These are phyloP conservation scores for Cordyceps tenuipes DNA, from an alignment of 2,329 filamentous ascomycete species.

Conservation along the genomic window DNA sequence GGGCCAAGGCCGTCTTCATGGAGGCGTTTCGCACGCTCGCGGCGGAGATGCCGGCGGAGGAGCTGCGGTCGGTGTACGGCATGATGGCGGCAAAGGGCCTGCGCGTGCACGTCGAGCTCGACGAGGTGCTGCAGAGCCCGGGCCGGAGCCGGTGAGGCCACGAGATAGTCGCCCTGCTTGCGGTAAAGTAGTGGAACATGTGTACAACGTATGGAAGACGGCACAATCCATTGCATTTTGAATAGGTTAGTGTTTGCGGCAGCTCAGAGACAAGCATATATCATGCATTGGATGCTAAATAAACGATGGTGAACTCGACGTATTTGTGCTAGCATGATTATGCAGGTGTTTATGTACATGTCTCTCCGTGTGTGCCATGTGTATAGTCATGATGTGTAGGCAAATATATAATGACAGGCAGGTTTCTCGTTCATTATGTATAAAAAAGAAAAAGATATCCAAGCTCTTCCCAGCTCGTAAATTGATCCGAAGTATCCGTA, in stretches of 20 bases:
- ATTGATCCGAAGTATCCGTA: not conserved
- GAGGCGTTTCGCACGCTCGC: conserved; percentile 41
- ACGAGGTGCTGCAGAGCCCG: conserved; percentile 35
- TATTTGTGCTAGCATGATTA: not conserved
- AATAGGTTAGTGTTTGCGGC: no score
- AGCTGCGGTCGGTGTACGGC: conserved; percentile 40
- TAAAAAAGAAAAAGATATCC: not conserved
- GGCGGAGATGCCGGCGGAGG: conserved; percentile 36
- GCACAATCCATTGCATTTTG: no score
- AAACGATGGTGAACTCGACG: not conserved
- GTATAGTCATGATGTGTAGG: not conserved
- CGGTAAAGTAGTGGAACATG: not conserved
- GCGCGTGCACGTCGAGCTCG: conserved; percentile 43
- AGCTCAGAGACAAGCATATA: no score
- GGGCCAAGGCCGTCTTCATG: conserved; percentile 42
- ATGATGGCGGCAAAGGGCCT: conserved; percentile 42
- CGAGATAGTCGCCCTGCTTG: not conserved
- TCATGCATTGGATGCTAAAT: not conserved
- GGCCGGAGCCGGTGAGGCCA: not conserved
- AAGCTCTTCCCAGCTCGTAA: not conserved
- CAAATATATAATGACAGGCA: not conserved
- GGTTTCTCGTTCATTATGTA: not conserved
- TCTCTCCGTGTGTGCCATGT: not conserved
- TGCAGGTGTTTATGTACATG: not conserved
- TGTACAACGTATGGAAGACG: not conserved